phyloP scores from a whole-genome alignment of 106 monocot species.

The Dendrobium chrysotoxum region DNA sequence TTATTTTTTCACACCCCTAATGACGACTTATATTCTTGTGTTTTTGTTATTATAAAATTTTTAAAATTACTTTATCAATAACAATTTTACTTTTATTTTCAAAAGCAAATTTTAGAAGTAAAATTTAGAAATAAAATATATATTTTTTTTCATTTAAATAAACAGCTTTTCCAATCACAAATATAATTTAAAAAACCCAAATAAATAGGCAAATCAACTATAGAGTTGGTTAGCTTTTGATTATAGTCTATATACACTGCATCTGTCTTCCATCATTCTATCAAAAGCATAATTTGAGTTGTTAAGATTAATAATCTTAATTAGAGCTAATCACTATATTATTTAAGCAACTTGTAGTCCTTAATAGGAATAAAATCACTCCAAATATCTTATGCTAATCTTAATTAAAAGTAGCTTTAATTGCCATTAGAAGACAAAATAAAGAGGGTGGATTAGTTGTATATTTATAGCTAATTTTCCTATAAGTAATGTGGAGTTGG shows the following conservation, averaged over 20 bases:
- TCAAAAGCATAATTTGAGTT: background rate
- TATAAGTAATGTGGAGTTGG: background rate
- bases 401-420: background rate
- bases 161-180: too few relatives aligned
- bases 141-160: too few relatives aligned
- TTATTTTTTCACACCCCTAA: too few relatives aligned
- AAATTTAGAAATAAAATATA: too few relatives aligned
- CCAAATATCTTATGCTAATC: background rate
- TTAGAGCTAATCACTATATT: background rate
- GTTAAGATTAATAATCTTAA: background rate
- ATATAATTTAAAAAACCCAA: too few relatives aligned
- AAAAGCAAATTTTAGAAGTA: too few relatives aligned
- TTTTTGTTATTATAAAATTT: too few relatives aligned
- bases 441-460: background rate
- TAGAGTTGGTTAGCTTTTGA: background rate
- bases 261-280: background rate
- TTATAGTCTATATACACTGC: too few relatives aligned
- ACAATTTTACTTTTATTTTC: too few relatives aligned
- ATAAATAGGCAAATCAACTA: background rate
- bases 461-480: background rate
- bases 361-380: background rate
- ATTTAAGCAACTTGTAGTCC: background rate
- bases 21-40: too few relatives aligned
- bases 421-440: background rate
- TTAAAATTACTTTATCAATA: too few relatives aligned